Evolutionary conservation across 2,329 filamentous ascomycete genomes (phyloP), one percentile per base, ranked within the genome.

Genomic region (Epichloe glyceriae): DNA sequence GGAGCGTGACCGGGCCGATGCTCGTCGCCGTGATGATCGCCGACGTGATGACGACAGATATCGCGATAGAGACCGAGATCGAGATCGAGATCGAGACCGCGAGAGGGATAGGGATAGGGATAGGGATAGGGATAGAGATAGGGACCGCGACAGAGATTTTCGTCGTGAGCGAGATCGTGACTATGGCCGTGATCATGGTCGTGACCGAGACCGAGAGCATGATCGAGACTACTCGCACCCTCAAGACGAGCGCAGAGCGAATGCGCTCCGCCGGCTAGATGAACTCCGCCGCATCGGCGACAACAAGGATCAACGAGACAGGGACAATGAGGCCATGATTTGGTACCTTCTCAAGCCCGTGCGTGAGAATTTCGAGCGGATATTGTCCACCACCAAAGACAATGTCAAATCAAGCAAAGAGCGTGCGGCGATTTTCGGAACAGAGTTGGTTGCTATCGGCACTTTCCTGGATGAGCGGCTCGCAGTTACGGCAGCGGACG

Each of bases 361-460:
- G 30, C 73, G 73, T 46, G 73, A 77, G 53, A 81, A 79, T 54
- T 75, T 85, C 47, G 73, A 76, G 55, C 72, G 70, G 30, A 77
- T 85, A 50, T 70, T 77, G 50, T 75, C 73, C 48, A 81, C 80
- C 4, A 84, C 78, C 2, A 78, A 77, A 56, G 79, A 80, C 56
- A 75, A 75, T 47, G 77, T 82, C 54, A 79, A 79, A 50, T 79
- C 76, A 30, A 77, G 78, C 58, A 80, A 82, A 56, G 74, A 78
- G 49, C 74, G 82, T 43, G 75, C 82, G 20, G 74, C 71, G 58
- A 74, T 82, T 42, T 76, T 84, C 60, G 82, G 81, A 57, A 68
- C 70, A 30, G 77, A 83, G 59, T 66, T 85, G 38, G 70, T 82
- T 41, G 73, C 73, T 4, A 80, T 85, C 62, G 82, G 82, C 49